phyloP scores from a whole-genome alignment of 129 eudicot genomes.

The Mikania micrantha region DNA sequence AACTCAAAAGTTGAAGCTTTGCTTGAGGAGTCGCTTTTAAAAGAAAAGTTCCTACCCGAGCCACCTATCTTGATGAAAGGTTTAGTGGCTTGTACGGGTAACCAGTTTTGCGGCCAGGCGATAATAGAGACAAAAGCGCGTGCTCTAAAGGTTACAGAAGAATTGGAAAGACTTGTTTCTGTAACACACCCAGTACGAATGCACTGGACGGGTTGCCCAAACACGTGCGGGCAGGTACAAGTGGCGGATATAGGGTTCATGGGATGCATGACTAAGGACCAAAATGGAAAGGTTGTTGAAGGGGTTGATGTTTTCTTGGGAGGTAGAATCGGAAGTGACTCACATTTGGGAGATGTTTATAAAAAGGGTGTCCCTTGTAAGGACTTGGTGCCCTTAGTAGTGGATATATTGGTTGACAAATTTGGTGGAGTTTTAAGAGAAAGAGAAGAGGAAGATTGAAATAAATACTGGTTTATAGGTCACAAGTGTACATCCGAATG shows the following conservation, averaged over 20 bases:
- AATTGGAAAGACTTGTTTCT: constrained; percentile 60
- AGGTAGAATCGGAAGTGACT: constrained; percentile 90
- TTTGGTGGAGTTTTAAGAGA: constrained; percentile 74
- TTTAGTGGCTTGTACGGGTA: constrained; percentile 94
- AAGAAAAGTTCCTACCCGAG: constrained; percentile 57
- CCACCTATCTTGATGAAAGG: constrained; percentile 86
- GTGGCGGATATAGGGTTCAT: constrained; percentile 97
- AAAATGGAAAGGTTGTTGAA: constrained; percentile 67
- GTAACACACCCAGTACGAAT: constrained; percentile 63
- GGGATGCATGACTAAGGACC: constrained; percentile 89
- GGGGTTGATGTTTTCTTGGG: constrained; percentile 92
- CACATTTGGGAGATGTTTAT: constrained; percentile 78
- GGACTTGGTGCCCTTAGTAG: constrained; percentile 76
- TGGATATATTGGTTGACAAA: constrained; percentile 56
- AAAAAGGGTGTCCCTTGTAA: constrained; percentile 87
- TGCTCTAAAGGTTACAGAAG: constrained; percentile 78
- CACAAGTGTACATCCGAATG: constrained; percentile 21
- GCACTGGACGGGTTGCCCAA: constrained; percentile 99
- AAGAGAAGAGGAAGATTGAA: constrained; percentile 68
- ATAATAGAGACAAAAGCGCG: constrained; percentile 91
- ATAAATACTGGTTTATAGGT: neutral
- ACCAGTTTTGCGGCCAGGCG: constrained; percentile 94
- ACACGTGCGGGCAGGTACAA: constrained; percentile 88
- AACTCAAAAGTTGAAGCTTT: constrained; percentile 62
- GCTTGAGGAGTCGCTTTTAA: constrained; percentile 72